Base-by-base conservation (phyloP, 352 stramenopile genomes). In the Pythium rishiriense region DNA sequence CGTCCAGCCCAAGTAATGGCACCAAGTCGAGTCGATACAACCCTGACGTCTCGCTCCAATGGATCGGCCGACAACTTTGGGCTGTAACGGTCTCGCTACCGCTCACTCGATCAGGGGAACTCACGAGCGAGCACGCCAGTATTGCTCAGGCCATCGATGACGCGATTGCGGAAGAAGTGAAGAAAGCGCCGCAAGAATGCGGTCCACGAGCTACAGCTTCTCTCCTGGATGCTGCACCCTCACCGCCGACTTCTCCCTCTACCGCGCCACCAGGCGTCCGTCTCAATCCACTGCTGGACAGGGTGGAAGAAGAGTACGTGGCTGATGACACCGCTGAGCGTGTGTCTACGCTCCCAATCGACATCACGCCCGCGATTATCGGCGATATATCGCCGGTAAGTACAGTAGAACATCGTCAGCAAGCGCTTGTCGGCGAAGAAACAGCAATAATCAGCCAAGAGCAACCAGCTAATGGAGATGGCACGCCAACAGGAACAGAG, bases 11-110 rank as follows among this genome's bases (percentile, higher is more conserved):
- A 22, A 67, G 31, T 35, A 41, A 39, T 12, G 21, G 54, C 9
- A 50, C 24, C 7, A 56, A 22, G 12, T 55, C 63, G 0, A 54
- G 45, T 21, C 57, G 62, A 1, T 83, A 89, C 47, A 88, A 90
- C 26, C 82, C 85, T 10, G 82, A 93, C 48, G 79, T 93, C 4
- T 87, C 81, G 9, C 73, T 93, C 11, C 85, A 91, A 54, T 93
- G 85, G 82, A 87, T 93, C 53, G 85, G 79, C 0, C 70, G 74
- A 10, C 74, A 91, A 45, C 64, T 90, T 4, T 93, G 80, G 81
- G 79, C 74, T 1, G 78, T 93, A 21, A 93, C 85, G 0, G 75
- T 91, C 14, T 75, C 72, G 8, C 62, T 94, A 17, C 81, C 83
- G 19, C 72, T 94, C 21, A 79, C 81, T 2, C 71, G 76, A 6